Evolutionary conservation across 768 basidiomycete genomes (phyloP), one percentile per base, ranked within the genome.

Genomic region (Hydnomerulius pinastri): DNA sequence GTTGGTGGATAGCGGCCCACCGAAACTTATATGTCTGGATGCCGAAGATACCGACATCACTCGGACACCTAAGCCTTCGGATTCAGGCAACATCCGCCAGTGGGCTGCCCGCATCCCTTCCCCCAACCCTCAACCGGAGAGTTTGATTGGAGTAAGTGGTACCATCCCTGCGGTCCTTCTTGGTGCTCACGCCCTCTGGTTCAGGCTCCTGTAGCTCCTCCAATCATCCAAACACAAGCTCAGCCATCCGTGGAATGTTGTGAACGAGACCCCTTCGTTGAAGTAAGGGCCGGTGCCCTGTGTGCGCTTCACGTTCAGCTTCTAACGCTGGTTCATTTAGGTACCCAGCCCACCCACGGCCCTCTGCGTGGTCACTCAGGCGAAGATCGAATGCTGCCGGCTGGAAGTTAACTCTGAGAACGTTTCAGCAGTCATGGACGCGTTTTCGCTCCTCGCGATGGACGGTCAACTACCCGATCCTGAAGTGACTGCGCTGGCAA

Each of bases 401-500:
- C 27, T 15, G 36, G 54, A 63, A 39, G 56, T 59, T 20, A 60
- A 59, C 11, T 21, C 52, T 4, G 59, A 58, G 10, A 51, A 61
- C 13, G 54, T 61, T n/a, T 62, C 59, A 21, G 55, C 53, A 35
- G 56, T 61, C 45, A 49, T 64, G 48, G 59, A 59, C 13, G 59
- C 62, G 13, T 17, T 63, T 4, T 24, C 52, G 3, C 27, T 65
- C 11, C 56, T 62, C 29, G 52, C 56, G 40, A 46, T 42, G 8
- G 57, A 55, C 18, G 51, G 57, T 30, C 48, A 25, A 39, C 30
- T 51, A 2, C 28, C 43, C 30, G 63, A 64, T 24, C 36, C 21
- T 33, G 60, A 63, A 1, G 25, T 65, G 30, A 29, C 29, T 3
- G 23, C 56, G 3, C 49, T 65, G 39, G 55, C 62, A 2, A 27